Base-by-base conservation (phyloP, 257 asterid species). In the Euphrasia confusa region DNA sequence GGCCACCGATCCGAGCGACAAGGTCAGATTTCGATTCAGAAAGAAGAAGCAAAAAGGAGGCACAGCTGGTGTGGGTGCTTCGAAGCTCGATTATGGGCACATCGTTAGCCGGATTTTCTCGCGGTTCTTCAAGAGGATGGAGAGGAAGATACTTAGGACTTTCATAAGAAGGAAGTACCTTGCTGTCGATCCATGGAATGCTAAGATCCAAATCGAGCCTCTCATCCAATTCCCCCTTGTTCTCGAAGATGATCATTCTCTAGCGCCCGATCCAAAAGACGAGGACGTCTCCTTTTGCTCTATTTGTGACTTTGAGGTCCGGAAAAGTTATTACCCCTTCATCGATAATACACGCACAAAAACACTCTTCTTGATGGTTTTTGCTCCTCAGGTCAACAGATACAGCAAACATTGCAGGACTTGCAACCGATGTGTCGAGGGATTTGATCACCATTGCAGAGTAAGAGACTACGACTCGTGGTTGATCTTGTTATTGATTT, bases 371-470 rank as follows among this genome's bases (percentile, higher is more conserved):
- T 9, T 37, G 42, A 45, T 12, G 2, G 11, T 44, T 44, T 44
- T 44, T 44, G 50, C 13, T 45, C 7, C 72, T 61, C 91, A 90
- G 96, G 99, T 92, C 50, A 84, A 84, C 67, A 92, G 80, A 84
- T 81, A 72, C 73, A 92, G 99, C 91, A 92, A 92, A 68, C 99
- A 92, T 77, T 92, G 99, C 75, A 79, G 99, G 88, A 80, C 91
- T 61, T 92, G 97, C 81, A 85, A 92, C 72, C 86, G 97, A 52
- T 92, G 99, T 35, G 96, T 92, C 33, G 95, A 92, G 77, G 99
- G 99, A 56, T 92, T 92, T 65, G 99, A 92, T 78, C 99, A 92
- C 82, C 99, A 92, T 81, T 92, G 99, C 93, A 81, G 97, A 76
- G 99, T 89, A 86, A 77, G 74, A 68, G 17, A 32, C 35, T 64